A percentile compares a stretch with the other conserved stretches of the same genome.
phyloP scores from a whole-genome alignment of 805 yeast species.

The Candida sithepensis region DNA sequence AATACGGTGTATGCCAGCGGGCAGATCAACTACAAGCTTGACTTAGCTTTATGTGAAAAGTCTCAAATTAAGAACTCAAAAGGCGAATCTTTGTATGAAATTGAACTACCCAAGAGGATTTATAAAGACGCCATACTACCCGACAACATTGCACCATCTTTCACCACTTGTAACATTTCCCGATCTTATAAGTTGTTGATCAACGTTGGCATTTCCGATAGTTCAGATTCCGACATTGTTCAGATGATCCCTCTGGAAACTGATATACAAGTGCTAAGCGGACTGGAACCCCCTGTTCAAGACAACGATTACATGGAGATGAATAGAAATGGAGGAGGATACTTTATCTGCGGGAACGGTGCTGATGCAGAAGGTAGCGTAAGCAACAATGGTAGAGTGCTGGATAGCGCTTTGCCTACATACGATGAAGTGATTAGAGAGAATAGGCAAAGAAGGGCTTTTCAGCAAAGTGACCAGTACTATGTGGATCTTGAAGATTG shows the following conservation, averaged over 20 bases:
- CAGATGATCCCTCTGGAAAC: constrained; percentile 13
- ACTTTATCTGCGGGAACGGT: neutral
- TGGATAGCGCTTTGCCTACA: constrained; percentile 11
- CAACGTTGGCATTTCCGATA: constrained; percentile 28
- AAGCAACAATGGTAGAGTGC: neutral
- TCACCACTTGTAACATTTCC: constrained; percentile 51
- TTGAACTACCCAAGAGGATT: constrained; percentile 41
- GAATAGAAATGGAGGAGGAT: no score
- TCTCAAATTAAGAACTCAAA: constrained; percentile 18
- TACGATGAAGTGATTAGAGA: constrained; percentile 17
- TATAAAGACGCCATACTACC: constrained; percentile 44
- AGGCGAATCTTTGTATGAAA: constrained; percentile 31
- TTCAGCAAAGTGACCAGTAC: constrained; percentile 14
- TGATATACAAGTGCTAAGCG: constrained; percentile 20
- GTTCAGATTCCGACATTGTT: constrained; percentile 6
- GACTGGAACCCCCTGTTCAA: constrained; percentile 16
- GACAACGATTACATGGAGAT: constrained; percentile 2
- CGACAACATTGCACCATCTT: constrained; percentile 47
- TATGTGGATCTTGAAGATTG: constrained; percentile 9
- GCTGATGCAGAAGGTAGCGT: neutral
- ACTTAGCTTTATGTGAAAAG: constrained; percentile 33
- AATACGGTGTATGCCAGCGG: constrained; percentile 21
- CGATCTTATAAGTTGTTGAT: constrained; percentile 40
- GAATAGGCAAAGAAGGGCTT: constrained; percentile 10
- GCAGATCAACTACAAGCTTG: constrained; percentile 31